A percentile compares a stretch with the other conserved stretches of the same genome.
Conservation (phyloP, 768 basidiomycete genomes). For the Arthromyces matolae region DNA sequence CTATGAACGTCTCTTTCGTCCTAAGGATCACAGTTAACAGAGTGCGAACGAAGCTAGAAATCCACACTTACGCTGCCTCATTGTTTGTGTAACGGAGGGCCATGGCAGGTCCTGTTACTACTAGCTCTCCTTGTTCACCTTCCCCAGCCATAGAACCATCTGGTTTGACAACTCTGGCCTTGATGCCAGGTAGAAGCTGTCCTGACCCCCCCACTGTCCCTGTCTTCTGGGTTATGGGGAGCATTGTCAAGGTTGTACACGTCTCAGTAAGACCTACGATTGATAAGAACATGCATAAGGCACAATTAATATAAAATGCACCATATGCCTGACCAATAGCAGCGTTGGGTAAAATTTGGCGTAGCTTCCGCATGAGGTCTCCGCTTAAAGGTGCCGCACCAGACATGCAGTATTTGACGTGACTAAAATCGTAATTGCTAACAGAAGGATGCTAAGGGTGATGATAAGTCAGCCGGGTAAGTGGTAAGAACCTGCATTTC, state of each 20-base stretch:
- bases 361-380: slow-evolving; percentile 44
- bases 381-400: slow-evolving; percentile 65
- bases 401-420: slow-evolving; percentile 49
- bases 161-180: slow-evolving; percentile 51
- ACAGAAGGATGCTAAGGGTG: slow-evolving; percentile 44
- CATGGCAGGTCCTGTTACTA: slow-evolving; percentile 58
- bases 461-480: background rate
- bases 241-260: slow-evolving; percentile 46
- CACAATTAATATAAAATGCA: slow-evolving; percentile 14
- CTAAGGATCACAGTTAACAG: slow-evolving; percentile 26
- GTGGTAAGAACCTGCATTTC: background rate
- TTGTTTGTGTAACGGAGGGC: slow-evolving; percentile 58
- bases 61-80: slow-evolving; percentile 49
- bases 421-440: slow-evolving; percentile 46
- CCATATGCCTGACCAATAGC: slow-evolving; percentile 66
- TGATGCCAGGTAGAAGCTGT: slow-evolving; percentile 52
- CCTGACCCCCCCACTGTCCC: slow-evolving; percentile 56
- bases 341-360: slow-evolving; percentile 52
- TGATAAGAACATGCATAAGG: background rate
- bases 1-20: slow-evolving; percentile 59
- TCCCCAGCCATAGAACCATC: slow-evolving; percentile 55
- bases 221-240: slow-evolving; percentile 39
- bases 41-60: background rate
- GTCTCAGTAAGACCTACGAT: slow-evolving; percentile 61
- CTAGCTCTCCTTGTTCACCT: slow-evolving; percentile 60